Conservation (phyloP, 176 grass and related monocot genomes). For the Phragmites australis region DNA sequence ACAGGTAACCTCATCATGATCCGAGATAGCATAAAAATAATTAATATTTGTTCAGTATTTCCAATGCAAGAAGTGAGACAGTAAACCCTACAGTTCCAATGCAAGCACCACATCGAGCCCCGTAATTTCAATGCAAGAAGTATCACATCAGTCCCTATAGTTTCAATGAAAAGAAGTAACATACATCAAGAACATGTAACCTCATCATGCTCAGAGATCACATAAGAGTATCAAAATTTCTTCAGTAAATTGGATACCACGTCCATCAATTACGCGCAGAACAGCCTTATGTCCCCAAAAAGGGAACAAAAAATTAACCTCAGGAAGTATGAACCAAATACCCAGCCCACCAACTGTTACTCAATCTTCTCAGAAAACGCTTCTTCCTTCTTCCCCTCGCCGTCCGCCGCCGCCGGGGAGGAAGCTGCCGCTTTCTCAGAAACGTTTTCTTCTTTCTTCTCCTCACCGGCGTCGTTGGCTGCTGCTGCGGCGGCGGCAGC, state of each 20-base stretch:
- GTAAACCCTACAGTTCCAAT: no score
- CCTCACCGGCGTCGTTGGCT: slow-evolving; percentile 7
- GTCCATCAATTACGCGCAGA: slow-evolving; percentile 24
- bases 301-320: slow-evolving; percentile 27
- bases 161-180: not conserved
- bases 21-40: no score
- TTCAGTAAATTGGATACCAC: not conserved
- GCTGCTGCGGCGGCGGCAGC: not conserved
- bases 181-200: not conserved
- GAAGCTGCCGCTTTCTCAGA: not conserved
- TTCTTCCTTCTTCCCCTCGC: slow-evolving; percentile 17
- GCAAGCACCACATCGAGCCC: no score
- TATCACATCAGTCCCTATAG: not conserved
- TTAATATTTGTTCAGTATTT: no score
- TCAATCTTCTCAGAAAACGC: slow-evolving; percentile 26
- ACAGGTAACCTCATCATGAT: no score
- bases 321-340: slow-evolving; percentile 7
- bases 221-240: slow-evolving; percentile 23
- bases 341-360: slow-evolving; percentile 28
- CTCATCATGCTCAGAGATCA: not conserved
- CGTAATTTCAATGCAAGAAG: not conserved
- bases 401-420: not conserved
- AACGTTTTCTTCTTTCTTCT: slow-evolving; percentile 1
- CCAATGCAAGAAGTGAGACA: no score
- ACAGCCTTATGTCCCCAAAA: slow-evolving; percentile 37